Evolutionary conservation across 805 yeast species (phyloP).

Genomic region (Candida pini): DNA sequence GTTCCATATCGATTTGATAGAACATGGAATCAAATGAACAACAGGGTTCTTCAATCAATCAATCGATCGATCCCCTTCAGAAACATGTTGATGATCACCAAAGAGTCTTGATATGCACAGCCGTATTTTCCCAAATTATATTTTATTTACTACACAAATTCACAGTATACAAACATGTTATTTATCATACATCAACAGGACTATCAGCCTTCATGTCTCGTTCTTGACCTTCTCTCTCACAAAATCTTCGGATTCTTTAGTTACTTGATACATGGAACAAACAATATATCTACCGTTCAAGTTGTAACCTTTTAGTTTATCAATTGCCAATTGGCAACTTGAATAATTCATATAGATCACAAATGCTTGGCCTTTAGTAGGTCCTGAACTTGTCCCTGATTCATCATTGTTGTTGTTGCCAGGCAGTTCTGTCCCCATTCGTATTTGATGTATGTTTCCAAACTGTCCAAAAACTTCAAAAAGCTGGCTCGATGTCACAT

Average conservation of each 20-base stretch:
- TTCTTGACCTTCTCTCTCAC: conserved; percentile 11
- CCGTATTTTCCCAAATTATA: no score
- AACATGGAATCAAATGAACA: no score
- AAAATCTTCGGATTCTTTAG: conserved; percentile 26
- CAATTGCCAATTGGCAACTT: conserved; percentile 45
- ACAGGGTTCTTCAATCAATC: no score
- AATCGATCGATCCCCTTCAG: no score
- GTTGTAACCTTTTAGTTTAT: conserved; percentile 55
- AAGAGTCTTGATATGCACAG: no score
- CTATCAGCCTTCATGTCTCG: no score
- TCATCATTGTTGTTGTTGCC: conserved; percentile 12
- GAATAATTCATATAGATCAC: conserved; percentile 45
- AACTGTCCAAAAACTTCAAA: conserved; percentile 48
- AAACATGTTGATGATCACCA: no score
- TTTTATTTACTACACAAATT: no score
- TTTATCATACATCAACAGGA: no score
- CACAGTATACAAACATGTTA: no score
- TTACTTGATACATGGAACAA: conserved; percentile 42
- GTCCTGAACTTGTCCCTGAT: conserved; percentile 17
- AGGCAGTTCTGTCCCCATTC: conserved; percentile 31
- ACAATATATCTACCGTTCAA: conserved; percentile 55
- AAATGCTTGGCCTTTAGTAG: conserved; percentile 49
- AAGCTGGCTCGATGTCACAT: conserved; percentile 38
- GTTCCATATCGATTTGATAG: neutral
- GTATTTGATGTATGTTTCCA: conserved; percentile 52